These are phyloP conservation scores for Cenchrus fungigraminus DNA, from an alignment of 176 grass and related monocot genomes.

Conservation along the genomic window DNA sequence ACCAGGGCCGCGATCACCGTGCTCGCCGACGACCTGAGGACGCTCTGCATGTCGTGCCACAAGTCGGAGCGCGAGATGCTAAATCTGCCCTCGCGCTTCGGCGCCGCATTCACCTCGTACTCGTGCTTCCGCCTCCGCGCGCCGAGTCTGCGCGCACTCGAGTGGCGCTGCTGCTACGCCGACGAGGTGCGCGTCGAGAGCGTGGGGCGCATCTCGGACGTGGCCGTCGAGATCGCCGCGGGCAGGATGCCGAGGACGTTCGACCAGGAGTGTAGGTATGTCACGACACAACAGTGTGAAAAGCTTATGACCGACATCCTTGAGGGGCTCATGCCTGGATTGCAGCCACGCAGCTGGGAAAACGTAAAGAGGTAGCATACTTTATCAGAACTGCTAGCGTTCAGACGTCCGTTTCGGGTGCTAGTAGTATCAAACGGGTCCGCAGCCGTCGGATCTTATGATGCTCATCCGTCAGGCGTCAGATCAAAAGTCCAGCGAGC, in stretches of 20 bases:
- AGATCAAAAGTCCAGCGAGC: too few species aligned
- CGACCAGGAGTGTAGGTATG: background rate
- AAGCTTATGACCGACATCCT: conserved; percentile 6
- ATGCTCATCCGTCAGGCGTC: too few species aligned
- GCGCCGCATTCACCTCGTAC: background rate
- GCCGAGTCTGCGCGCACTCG: background rate
- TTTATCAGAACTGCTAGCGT: too few species aligned
- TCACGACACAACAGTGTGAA: background rate
- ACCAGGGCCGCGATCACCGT: background rate
- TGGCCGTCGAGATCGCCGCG: background rate
- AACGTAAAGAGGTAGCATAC: background rate
- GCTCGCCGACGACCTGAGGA: background rate
- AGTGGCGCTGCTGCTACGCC: conserved; percentile 13
- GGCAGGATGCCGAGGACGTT: background rate
- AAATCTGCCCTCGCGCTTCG: background rate
- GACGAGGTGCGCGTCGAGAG: background rate
- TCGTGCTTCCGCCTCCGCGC: background rate
- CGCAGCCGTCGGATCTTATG: too few species aligned
- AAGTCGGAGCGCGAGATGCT: background rate
- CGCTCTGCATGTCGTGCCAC: background rate
- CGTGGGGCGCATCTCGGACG: background rate
- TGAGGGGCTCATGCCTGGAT: background rate
- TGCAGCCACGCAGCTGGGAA: background rate
- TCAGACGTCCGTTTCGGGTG: too few species aligned
- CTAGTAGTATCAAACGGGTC: too few species aligned